A percentile compares a stretch with the other conserved stretches of the same genome.
Conservation (phyloP, 176 grass and related monocot species). For the Rhynchospora breviuscula region DNA sequence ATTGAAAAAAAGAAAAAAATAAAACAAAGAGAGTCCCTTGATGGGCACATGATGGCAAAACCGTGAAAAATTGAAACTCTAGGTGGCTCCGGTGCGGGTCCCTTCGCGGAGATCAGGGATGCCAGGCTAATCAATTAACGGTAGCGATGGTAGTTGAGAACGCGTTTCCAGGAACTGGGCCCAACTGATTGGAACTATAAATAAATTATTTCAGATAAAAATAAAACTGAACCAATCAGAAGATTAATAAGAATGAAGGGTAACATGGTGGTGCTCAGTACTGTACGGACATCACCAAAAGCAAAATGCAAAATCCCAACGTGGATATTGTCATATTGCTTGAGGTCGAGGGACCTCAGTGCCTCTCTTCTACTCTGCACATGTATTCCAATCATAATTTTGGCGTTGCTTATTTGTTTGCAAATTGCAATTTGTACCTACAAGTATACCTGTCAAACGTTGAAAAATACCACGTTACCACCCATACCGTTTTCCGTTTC, state of each 20-base stretch:
- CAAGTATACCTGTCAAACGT: too few relatives aligned
- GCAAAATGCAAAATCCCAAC: neutral
- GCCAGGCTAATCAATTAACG: slow-evolving; percentile 4
- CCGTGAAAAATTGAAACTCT: neutral
- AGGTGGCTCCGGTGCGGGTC: neutral
- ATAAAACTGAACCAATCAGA: neutral
- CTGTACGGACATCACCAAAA: neutral
- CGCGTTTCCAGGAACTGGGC: neutral
- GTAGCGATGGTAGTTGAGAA: slow-evolving; percentile 1
- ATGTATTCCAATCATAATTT: too few relatives aligned
- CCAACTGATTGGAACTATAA: neutral
- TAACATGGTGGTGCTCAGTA: slow-evolving; percentile 18
- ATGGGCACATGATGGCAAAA: neutral
- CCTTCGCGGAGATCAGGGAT: neutral
- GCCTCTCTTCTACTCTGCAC: too few relatives aligned
- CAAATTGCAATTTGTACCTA: too few relatives aligned
- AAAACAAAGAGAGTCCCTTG: too few relatives aligned
- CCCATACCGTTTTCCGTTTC: too few relatives aligned
- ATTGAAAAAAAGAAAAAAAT: too few relatives aligned
- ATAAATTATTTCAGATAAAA: neutral
- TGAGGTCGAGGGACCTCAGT: neutral
- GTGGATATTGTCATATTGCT: neutral
- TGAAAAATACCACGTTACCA: too few relatives aligned
- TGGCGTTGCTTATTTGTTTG: too few relatives aligned
- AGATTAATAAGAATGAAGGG: neutral